phyloP scores from a whole-genome alignment of 306 rosid genomes.

The Psophocarpus tetragonolobus region DNA sequence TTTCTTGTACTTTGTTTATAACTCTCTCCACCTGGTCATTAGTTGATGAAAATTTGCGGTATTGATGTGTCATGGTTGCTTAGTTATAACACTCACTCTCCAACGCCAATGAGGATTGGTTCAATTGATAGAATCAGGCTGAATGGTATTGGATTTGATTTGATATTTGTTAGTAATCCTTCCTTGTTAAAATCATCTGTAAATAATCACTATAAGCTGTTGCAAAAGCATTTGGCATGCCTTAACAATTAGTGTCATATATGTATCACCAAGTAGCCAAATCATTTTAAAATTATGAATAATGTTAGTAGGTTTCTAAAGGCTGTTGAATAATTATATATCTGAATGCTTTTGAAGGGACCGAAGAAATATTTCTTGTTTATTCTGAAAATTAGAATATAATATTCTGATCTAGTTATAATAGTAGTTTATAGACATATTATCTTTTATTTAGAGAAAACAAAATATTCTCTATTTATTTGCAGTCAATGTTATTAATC shows the following conservation, averaged over 20 bases:
- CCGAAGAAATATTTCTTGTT: background rate
- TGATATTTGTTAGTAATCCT: conserved; percentile 8
- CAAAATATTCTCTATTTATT: too few relatives aligned
- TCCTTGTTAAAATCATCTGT: conserved; percentile 20
- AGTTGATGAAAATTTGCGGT: background rate
- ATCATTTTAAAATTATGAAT: conserved; percentile 25
- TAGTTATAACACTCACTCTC: background rate
- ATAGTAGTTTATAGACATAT: too few relatives aligned
- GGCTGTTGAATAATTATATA: background rate
- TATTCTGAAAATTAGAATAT: too few relatives aligned
- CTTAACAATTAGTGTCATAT: background rate
- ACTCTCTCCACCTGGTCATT: background rate
- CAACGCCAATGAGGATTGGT: conserved; percentile 8
- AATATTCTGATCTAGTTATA: too few relatives aligned
- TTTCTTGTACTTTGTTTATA: background rate
- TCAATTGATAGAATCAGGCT: conserved; percentile 12
- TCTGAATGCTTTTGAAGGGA: conserved; percentile 28
- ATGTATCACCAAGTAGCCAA: background rate
- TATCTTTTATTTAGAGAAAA: too few relatives aligned
- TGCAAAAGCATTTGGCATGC: background rate
- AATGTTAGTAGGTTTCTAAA: background rate
- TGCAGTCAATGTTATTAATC: too few relatives aligned
- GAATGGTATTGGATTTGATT: too few relatives aligned
- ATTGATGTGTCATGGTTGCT: background rate
- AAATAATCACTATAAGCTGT: background rate